A percentile compares a stretch with the other conserved stretches of the same genome.
These are phyloP conservation scores for Schrenkiella parvula DNA, from an alignment of 345 rosid genomes.

Conservation along the genomic window DNA sequence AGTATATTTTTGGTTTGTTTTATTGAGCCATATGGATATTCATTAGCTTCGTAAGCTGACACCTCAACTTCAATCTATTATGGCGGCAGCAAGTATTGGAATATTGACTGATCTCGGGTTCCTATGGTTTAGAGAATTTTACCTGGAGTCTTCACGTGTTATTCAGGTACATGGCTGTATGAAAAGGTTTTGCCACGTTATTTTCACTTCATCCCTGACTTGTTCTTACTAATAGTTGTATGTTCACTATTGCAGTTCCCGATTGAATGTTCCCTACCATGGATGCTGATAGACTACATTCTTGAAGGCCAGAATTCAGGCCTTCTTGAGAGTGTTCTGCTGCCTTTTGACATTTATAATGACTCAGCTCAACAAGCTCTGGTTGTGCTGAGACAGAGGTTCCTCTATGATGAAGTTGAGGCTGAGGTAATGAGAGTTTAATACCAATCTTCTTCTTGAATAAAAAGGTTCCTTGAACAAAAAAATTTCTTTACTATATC, in stretches of 20 bases:
- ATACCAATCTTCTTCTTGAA: not conserved
- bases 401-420: slow-evolving; percentile 98
- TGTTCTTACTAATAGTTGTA: slow-evolving; percentile 9
- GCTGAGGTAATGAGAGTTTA: slow-evolving; percentile 66
- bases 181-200: not conserved
- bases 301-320: slow-evolving; percentile 79
- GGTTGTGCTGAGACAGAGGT: slow-evolving; percentile 78
- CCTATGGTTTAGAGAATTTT: slow-evolving; percentile 98
- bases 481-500: not conserved
- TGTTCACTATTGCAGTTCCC: slow-evolving; percentile 61
- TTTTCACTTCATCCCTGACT: slow-evolving; percentile 2
- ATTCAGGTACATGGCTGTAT: slow-evolving; percentile 63
- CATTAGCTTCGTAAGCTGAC: slow-evolving; percentile 12
- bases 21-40: not conserved
- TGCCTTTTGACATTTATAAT: slow-evolving; percentile 95
- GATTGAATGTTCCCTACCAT: slow-evolving; percentile 96
- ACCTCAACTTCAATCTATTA: slow-evolving; percentile 13
- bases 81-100: slow-evolving; percentile 73
- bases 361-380: slow-evolving; percentile 99
- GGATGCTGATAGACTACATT: slow-evolving; percentile 95
- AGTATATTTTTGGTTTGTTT: not conserved
- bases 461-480: not conserved
- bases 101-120: slow-evolving; percentile 94
- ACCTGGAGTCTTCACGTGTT: slow-evolving; percentile 98
- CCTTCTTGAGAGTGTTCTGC: slow-evolving; percentile 85